A percentile compares a stretch with the other conserved stretches of the same genome.
phyloP scores from a whole-genome alignment of 2,329 filamentous ascomycete genomes.

The Albifimbria verrucaria region DNA sequence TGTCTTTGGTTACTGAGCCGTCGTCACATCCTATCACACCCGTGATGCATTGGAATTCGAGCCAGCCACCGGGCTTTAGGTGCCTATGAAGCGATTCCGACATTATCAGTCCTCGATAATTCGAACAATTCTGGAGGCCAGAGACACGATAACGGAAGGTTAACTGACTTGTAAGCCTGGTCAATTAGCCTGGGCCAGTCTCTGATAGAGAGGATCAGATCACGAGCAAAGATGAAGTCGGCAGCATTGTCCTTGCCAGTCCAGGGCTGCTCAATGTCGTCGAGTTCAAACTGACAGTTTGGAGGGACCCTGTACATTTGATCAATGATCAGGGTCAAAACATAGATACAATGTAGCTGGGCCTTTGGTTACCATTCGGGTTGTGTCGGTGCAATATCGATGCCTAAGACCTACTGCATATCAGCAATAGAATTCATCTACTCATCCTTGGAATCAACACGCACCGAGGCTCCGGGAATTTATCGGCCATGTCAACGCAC shows the following conservation, averaged over 20 bases:
- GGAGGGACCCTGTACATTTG: constrained; percentile 29
- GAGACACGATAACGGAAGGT: background rate
- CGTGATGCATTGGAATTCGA: constrained; percentile 27
- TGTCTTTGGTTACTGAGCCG: constrained; percentile 23
- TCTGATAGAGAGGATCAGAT: constrained; percentile 23
- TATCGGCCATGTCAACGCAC: constrained; percentile 37
- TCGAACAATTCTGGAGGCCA: background rate
- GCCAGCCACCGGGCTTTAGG: constrained; percentile 30
- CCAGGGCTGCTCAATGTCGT: constrained; percentile 33
- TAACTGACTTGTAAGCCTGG: constrained; percentile 27
- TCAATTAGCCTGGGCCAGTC: constrained; percentile 29
- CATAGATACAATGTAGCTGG: background rate
- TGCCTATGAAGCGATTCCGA: constrained; percentile 5
- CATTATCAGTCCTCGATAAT: background rate
- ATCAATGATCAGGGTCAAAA: background rate
- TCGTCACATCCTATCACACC: constrained; percentile 28
- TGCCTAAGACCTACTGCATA: constrained; percentile 15
- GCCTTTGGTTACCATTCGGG: constrained; percentile 17
- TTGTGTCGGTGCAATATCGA: constrained; percentile 21
- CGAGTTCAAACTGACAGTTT: constrained; percentile 33
- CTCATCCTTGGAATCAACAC: background rate
- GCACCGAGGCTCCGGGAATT: constrained; percentile 17
- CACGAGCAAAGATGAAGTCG: constrained; percentile 32
- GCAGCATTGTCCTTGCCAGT: constrained; percentile 31
- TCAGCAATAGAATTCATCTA: background rate